These are phyloP conservation scores for Sergeia podlipaevii DNA, from an alignment of 208 protist genomes.

Conservation along the genomic window DNA sequence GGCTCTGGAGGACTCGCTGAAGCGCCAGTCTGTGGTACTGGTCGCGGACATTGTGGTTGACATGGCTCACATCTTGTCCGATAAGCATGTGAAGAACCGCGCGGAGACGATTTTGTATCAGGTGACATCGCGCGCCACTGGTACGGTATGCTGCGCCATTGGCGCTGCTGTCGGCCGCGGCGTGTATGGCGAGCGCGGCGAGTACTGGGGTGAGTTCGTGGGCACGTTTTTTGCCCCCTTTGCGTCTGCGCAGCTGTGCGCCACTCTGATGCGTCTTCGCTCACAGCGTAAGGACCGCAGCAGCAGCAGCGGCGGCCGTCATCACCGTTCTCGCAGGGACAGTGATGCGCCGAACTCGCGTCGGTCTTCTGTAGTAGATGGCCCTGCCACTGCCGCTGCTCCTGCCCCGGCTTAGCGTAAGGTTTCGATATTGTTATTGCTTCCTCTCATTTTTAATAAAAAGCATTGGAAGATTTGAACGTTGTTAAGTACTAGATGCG, in stretches of 20 bases:
- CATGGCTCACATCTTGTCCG: slow-evolving; percentile 24
- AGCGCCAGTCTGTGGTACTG: slow-evolving; percentile 43
- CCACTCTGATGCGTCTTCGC: neutral
- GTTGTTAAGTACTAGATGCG: too few species aligned
- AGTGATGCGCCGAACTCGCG: too few species aligned
- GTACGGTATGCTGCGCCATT: slow-evolving; percentile 24
- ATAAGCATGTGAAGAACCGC: slow-evolving; percentile 14
- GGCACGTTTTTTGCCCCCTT: slow-evolving; percentile 31
- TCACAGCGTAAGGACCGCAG: neutral
- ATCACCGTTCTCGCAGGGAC: too few species aligned
- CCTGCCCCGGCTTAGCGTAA: too few species aligned
- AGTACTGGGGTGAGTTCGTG: slow-evolving; percentile 75
- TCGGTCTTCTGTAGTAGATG: too few species aligned
- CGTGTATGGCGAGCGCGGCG: slow-evolving; percentile 39
- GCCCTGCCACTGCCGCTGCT: too few species aligned
- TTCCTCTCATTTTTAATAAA: too few species aligned
- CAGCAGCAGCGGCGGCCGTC: neutral
- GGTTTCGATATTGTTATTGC: too few species aligned
- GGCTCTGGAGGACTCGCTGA: slow-evolving; percentile 56
- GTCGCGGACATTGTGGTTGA: slow-evolving; percentile 61
- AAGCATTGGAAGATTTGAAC: too few species aligned
- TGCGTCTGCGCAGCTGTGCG: slow-evolving; percentile 16
- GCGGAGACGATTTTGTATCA: slow-evolving; percentile 15
- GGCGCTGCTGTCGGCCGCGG: slow-evolving; percentile 51
- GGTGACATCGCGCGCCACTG: slow-evolving; percentile 27